phyloP scores from a whole-genome alignment of 177 flowering plant species.

The Telopea speciosissima region DNA sequence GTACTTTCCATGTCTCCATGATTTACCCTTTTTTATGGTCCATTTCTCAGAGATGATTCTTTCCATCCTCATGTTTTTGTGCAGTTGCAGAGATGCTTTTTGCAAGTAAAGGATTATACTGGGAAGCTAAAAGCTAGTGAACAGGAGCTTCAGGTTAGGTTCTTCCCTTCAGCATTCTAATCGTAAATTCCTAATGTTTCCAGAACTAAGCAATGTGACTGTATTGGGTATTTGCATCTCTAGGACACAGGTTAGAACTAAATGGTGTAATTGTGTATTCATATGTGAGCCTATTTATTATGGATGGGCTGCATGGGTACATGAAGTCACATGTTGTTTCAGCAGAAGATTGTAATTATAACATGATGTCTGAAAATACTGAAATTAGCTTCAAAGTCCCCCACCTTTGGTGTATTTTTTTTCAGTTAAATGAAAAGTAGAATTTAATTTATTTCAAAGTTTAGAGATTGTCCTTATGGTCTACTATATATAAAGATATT shows the following conservation, averaged over 20 bases:
- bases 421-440: too few species aligned
- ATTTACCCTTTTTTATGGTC: background rate
- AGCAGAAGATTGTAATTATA: background rate
- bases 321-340: background rate
- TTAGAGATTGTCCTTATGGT: too few species aligned
- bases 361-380: background rate
- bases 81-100: conserved; percentile 62
- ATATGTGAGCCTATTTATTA: background rate
- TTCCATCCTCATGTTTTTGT: conserved; percentile 10
- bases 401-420: too few species aligned
- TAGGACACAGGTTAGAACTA: background rate
- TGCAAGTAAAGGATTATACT: conserved; percentile 51
- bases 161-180: background rate
- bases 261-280: background rate
- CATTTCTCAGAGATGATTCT: conserved; percentile 3
- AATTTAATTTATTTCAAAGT: too few species aligned
- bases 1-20: background rate
- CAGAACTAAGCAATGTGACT: conserved; percentile 1
- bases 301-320: background rate
- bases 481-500: too few species aligned
- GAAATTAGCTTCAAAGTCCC: too few species aligned
- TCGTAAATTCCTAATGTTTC: background rate
- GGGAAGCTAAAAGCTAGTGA: conserved; percentile 61
- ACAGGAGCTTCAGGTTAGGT: conserved; percentile 72
- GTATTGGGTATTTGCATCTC: background rate